Conservation (phyloP, 352 stramenopile species). For the Phytophthora brassicae region DNA sequence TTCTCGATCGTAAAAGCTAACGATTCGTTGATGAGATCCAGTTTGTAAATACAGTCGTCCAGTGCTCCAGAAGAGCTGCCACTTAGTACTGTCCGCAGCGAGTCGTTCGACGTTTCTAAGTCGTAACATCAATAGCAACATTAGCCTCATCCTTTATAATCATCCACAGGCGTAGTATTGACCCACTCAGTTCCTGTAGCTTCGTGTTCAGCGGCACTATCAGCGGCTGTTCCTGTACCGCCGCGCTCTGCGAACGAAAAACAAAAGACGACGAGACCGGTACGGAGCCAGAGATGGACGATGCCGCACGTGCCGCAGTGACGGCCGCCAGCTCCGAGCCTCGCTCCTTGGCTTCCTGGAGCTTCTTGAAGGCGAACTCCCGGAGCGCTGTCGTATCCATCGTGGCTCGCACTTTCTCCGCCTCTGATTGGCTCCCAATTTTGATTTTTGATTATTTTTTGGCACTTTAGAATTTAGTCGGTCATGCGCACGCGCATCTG, state of each 20-base stretch:
- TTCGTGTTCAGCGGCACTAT: slow-evolving; percentile 22
- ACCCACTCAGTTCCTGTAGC: slow-evolving; percentile 27
- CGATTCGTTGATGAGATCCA: slow-evolving; percentile 83
- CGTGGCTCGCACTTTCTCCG: neutral
- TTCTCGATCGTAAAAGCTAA: slow-evolving; percentile 82
- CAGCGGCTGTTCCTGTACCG: slow-evolving; percentile 8
- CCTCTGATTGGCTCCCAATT: slow-evolving; percentile 11
- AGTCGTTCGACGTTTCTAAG: slow-evolving; percentile 51
- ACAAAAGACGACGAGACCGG: slow-evolving; percentile 39
- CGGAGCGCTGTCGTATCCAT: slow-evolving; percentile 73
- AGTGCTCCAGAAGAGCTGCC: slow-evolving; percentile 39
- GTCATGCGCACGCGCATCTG: slow-evolving; percentile 73
- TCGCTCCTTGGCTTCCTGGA: slow-evolving; percentile 65
- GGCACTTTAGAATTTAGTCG: slow-evolving; percentile 3
- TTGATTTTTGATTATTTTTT: slow-evolving; percentile 6
- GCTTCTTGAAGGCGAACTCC: slow-evolving; percentile 77
- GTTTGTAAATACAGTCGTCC: slow-evolving; percentile 59
- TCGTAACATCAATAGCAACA: slow-evolving; percentile 4
- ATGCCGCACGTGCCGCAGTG: slow-evolving; percentile 46
- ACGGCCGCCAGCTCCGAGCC: slow-evolving; percentile 59
- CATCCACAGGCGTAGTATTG: neutral
- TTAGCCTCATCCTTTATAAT: neutral
- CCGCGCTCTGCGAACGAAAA: slow-evolving; percentile 39
- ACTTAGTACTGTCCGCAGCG: slow-evolving; percentile 35
- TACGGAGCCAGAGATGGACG: slow-evolving; percentile 56